Base-by-base conservation (phyloP, 495 filamentous ascomycete species). In the Lichina pygmaea region DNA sequence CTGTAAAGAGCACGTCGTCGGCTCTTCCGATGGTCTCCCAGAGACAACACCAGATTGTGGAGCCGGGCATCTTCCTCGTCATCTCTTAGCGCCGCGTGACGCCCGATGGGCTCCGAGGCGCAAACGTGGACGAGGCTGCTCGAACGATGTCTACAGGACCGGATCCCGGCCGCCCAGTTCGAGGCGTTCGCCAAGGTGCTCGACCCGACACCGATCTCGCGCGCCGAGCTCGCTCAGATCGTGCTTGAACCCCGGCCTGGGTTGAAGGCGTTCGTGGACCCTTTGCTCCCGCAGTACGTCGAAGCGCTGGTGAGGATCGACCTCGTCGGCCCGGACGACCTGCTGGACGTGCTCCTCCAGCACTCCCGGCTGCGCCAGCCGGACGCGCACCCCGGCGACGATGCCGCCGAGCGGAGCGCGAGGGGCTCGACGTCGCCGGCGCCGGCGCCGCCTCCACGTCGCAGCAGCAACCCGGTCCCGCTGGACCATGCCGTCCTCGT, bases 211-310 rank as follows among this genome's bases (percentile, higher is more conserved):
- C 67, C 62, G 0, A 52, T 74, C 15, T 57, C 63, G 4, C 57
- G 64, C 10, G 42, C 46, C 11, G 46, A 62, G 41, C 61, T 82
- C 40, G 65, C 77, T 47, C 69, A 77, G 46, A 53, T 78, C 3
- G 62, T 76, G 33, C 59, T 82, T 6, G 65, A 64, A 24, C 70
- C 72, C 2, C 66, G 66, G 30, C 54, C 57, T 11, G 53, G 55
- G 31, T 66, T 66, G 43, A 58, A 52, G 34, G 55, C 66, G 51
- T 60, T 59, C 48, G 68, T 77, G 57, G 78, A 84, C 50, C 73
- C 73, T 17, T 64, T 78, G 41, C 57, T 78, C 17, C 63, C 66
- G 6, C 60, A 68, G 15, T 86, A 84, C 58, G 55, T 78, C 33
- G 64, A 77, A 54, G 63, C 63, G 11, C 63, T 84, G 31, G 64